These are phyloP conservation scores for Metschnikowia lachancei DNA, from an alignment of 805 yeast genomes.

Conservation along the genomic window DNA sequence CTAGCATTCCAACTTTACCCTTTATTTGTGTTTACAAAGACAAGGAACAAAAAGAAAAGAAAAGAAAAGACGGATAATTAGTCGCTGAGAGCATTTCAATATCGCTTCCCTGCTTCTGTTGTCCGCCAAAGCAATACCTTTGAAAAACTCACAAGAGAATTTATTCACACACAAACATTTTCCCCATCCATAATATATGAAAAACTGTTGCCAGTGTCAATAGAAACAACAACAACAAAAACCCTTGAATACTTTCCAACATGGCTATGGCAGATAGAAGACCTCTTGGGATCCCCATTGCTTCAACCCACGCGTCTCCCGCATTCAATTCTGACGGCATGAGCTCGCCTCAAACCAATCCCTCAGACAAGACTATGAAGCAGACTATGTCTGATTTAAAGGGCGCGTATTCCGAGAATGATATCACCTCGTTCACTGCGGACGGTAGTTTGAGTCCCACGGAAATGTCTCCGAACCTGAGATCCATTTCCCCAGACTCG, in stretches of 20 bases:
- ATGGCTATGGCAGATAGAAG: constrained; percentile 71
- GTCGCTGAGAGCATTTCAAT: constrained; percentile 23
- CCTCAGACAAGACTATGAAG: constrained; percentile 9
- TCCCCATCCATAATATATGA: neutral
- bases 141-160: neutral
- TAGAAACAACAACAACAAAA: neutral
- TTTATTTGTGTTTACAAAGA: too few relatives aligned
- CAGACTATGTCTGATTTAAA: constrained; percentile 19
- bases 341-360: constrained; percentile 5
- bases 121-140: neutral
- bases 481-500: constrained; percentile 45
- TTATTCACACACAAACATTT: neutral
- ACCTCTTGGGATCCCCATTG: constrained; percentile 54
- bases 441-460: constrained; percentile 26
- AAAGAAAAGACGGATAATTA: too few relatives aligned
- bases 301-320: constrained; percentile 47
- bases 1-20: neutral
- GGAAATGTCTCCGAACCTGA: constrained; percentile 34
- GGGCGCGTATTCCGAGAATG: constrained; percentile 14
- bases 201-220: neutral
- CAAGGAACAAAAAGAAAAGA: too few relatives aligned
- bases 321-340: constrained; percentile 33
- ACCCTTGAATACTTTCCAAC: neutral
- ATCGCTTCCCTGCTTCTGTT: constrained; percentile 17
- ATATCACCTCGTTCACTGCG: constrained; percentile 4